Base-by-base conservation (phyloP, 345 rosid genomes). In the Luvunga scandens region DNA sequence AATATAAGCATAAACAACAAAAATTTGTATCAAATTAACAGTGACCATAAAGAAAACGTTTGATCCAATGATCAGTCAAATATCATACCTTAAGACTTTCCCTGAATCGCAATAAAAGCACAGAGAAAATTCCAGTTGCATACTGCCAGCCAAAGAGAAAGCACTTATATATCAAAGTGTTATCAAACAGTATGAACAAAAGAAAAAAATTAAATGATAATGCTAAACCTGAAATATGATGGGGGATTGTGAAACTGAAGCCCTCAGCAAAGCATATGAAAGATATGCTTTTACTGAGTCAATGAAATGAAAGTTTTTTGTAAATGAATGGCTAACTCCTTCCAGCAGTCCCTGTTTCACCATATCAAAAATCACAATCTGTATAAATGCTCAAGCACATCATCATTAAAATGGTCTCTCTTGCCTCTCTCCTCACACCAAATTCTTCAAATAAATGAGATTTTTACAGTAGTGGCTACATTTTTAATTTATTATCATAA, bases 221-320 rank as follows among this genome's bases (percentile, higher is more conserved):
- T 69, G 78, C 59, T 71, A 75, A 86, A 96, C 99, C 98, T 96
- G 97, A 90, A 94, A 96, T 83, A 94, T 91, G 87, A 85, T 89
- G 69, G 91, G 82, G 76, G 98, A 96, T 56, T 90, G 97, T 34
- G 98, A 90, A 83, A 96, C 97, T 45, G 99, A 91, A 79, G 99
- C 98, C 74, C 98, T 90, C 87, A 94, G 83, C 82, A 96, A 87
- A 84, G 97, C 98, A 87, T 92, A 96, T 22, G 98, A 94, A 76
- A 94, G 97, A 86, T 94, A 94, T 38, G 98, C 97, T 92, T 96
- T 96, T 74, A 96, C 95, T 42, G 99, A 96, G 84, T 96, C 99
- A 79, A 96, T 96, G 84, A 96, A 94, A 86, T 96, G 97, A 79
- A 94, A 92, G 81, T 94, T 90, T 90, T 92, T 92, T 24, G 97